Evolutionary conservation across 2,329 filamentous ascomycete genomes (phyloP), one percentile per base, ranked within the genome.

Genomic region (Phoma sp.): DNA sequence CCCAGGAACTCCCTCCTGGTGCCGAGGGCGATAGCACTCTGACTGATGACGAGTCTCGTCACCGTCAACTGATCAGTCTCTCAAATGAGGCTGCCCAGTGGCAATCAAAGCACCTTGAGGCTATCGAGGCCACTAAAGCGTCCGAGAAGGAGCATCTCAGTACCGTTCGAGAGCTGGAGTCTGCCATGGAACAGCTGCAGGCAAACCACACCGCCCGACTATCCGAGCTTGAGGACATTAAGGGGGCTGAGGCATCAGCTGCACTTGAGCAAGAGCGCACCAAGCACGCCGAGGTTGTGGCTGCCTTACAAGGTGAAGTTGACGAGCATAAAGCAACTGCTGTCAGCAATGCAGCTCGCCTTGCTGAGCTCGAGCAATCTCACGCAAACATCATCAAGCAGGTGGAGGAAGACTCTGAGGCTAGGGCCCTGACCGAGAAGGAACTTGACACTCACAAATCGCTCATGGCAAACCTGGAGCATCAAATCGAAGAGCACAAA

Each of bases 321-420:
- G 86, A 93, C 46, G 87, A 91, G 69, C 92, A 96, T 77, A 93
- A 90, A 76, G 78, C 82, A 3, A 84, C 89, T 33, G 88, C 96
- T 64, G 82, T 83, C 59, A 82, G 79, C 61, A 90, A 93, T 65
- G 80, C 86, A 10, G 71, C 82, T 35, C 90, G 87, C 65, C 86
- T 96, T 27, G 81, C 86, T 3, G 84, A 89, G 60, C 81, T 96
- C 11, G 91, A 96, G 73, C 78, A 87, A 59, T 84, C 88, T 4
- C 89, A 96, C 69, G 74, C 83, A 29, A 81, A 82, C 24, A 84
- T 89, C 45, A 84, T 86, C 65, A 76, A 82, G 41, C 84, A 93
- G 65, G 81, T 96, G 9, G 85, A 90, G 35, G 83, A 89, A 47
- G 83, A 88, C 39, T 80, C 82, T 7, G 82, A 84, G 47, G 81